phyloP scores from a whole-genome alignment of 148 eudicot genomes.

The Amaranthus hypochondriacus region DNA sequence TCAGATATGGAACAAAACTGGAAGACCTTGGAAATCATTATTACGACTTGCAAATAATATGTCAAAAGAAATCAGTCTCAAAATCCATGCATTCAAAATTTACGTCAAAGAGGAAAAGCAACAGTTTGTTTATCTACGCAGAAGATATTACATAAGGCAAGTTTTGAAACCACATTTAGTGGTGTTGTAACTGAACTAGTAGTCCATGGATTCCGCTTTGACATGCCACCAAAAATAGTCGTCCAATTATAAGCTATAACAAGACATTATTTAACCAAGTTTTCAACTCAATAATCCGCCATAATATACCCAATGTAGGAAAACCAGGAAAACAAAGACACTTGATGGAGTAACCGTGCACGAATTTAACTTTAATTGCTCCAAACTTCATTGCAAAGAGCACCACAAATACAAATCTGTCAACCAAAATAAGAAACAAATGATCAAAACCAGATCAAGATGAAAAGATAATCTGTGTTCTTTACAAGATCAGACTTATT shows the following conservation, averaged over 20 bases:
- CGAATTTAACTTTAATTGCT: constrained; percentile 8
- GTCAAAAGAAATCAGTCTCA: constrained; percentile 10
- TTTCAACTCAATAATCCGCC: constrained; percentile 22
- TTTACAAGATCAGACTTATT: background rate
- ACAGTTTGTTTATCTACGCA: constrained; percentile 7
- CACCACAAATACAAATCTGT: constrained; percentile 25
- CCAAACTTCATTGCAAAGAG: constrained; percentile 21
- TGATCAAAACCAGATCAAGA: constrained; percentile 1
- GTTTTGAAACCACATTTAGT: constrained; percentile 13
- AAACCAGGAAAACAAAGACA: constrained; percentile 18
- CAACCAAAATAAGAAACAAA: background rate
- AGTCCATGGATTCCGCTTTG: constrained; percentile 19
- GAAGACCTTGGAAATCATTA: background rate
- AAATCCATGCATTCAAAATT: constrained; percentile 21
- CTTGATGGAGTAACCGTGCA: constrained; percentile 17
- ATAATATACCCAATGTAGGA: constrained; percentile 19
- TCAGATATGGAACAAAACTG: background rate
- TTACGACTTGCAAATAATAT: background rate
- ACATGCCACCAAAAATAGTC: constrained; percentile 18
- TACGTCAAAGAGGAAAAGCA: constrained; percentile 19
- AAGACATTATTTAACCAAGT: constrained; percentile 25
- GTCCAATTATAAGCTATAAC: constrained; percentile 1
- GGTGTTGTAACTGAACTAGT: constrained; percentile 3
- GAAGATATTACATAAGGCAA: constrained; percentile 24
- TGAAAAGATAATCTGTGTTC: background rate